Conservation (phyloP, 2,329 filamentous ascomycete genomes). For the Trichoderma sp. region DNA sequence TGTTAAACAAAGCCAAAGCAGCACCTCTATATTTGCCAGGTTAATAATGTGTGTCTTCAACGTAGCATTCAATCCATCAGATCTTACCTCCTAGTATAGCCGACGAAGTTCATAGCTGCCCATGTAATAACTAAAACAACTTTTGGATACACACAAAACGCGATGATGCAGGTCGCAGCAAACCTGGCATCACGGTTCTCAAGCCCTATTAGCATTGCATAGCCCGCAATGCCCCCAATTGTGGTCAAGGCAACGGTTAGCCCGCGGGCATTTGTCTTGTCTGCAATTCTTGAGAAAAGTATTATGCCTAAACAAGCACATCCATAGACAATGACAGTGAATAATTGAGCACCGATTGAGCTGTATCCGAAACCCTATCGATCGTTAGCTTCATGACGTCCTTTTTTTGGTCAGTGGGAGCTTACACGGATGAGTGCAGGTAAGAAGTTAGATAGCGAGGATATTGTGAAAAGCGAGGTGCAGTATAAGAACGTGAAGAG, state of each 20-base stretch:
- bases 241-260: background rate
- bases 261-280: background rate
- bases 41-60: background rate
- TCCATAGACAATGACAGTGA: background rate
- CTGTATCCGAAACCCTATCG: background rate
- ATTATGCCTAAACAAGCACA: background rate
- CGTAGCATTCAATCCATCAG: background rate
- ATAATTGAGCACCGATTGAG: background rate
- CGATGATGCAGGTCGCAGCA: background rate
- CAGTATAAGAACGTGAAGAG: background rate
- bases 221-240: background rate
- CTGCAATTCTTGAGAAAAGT: background rate
- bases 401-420: background rate
- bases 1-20: background rate
- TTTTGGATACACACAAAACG: background rate
- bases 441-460: background rate
- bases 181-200: background rate
- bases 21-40: background rate
- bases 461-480: background rate
- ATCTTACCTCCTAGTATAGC: background rate
- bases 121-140: background rate
- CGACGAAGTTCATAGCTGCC: background rate
- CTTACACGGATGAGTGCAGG: background rate
- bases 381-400: background rate
- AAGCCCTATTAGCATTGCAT: background rate